Evolutionary conservation across 2,329 filamentous ascomycete genomes (phyloP), one percentile per base, ranked within the genome.

Genomic region (Neodidymelliopsis sp.): DNA sequence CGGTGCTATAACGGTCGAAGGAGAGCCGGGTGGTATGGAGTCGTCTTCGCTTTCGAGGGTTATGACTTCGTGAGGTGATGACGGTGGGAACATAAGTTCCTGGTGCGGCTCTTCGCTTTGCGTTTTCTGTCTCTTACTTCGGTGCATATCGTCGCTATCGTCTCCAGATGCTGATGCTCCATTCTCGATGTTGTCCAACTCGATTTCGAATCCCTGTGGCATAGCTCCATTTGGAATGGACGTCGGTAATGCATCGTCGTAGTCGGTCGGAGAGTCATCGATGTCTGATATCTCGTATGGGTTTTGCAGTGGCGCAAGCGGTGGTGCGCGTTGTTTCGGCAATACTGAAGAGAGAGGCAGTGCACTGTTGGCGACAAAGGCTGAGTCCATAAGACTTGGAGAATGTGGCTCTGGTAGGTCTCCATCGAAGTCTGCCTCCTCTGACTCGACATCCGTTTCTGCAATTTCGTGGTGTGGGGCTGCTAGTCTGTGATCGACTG

Each of bases 341-440:
- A 43, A 43, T n/a, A 62, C 29, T 13, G 57, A 59, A 1, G 63
- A 62, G 7, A 56, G 37, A 3, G 65, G 53, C 8, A 71, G 56
- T 0, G 67, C 69, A 49, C 68, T 71, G 30, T 65, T 67, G 15
- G 63, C 58, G 24, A 72, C 41, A 27, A 71, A 69, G 8, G 66
- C 60, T 12, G 65, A 69, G 48, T 60, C 62, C 42, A 56, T 54
- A 3, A 67, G 19, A 24, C 41, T 39, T 2, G 67, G 66, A 2
- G 64, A 70, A n/a, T 53, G 16, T 4, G 33, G 38, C 1, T 44
- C 10, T 25, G n/a, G 24, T 11, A 23, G 7, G 29, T 42, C 37
- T 9, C 40, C 38, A 10, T 49, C 43, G 11, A 13, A 4, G 25
- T 48, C 35, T n/a, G 38, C 41, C 10, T 53, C 46, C 8, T 60